Conservation (phyloP, 2,329 filamentous ascomycete genomes). For the Myriangium duriaei region DNA sequence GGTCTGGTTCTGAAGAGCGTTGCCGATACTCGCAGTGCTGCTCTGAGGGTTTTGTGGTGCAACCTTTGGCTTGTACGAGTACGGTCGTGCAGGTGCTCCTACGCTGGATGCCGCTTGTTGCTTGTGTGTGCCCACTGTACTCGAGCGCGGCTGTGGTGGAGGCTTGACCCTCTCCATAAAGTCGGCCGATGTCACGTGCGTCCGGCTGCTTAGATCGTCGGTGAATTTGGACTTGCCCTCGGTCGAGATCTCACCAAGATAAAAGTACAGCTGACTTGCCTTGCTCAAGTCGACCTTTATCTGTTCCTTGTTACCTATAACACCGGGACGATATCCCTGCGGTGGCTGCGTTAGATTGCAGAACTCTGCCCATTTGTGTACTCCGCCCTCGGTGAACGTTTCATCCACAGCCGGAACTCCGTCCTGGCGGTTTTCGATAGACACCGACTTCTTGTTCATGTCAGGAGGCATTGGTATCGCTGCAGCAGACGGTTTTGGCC, state of each 20-base stretch:
- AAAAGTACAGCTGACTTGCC: constrained; percentile 73
- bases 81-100: constrained; percentile 19
- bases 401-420: constrained; percentile 36
- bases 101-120: not conserved
- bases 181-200: constrained; percentile 56
- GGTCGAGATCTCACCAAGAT: constrained; percentile 73
- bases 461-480: constrained; percentile 56
- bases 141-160: constrained; percentile 18
- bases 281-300: constrained; percentile 60
- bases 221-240: constrained; percentile 88
- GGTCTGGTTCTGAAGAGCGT: constrained; percentile 12
- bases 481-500: constrained; percentile 62
- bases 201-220: constrained; percentile 52
- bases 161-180: constrained; percentile 55
- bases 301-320: constrained; percentile 32
- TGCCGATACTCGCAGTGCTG: constrained; percentile 16
- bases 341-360: constrained; percentile 38
- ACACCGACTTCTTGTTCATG: constrained; percentile 35
- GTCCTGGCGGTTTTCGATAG: constrained; percentile 36
- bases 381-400: constrained; percentile 33
- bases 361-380: constrained; percentile 53
- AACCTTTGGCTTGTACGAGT: constrained; percentile 27
- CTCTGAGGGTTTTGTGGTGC: constrained; percentile 12
- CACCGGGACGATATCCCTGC: constrained; percentile 28
- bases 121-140: not conserved